Evolutionary conservation across 2,329 filamentous ascomycete genomes (phyloP).

Genomic region (Stagonosporopsis vannaccii): DNA sequence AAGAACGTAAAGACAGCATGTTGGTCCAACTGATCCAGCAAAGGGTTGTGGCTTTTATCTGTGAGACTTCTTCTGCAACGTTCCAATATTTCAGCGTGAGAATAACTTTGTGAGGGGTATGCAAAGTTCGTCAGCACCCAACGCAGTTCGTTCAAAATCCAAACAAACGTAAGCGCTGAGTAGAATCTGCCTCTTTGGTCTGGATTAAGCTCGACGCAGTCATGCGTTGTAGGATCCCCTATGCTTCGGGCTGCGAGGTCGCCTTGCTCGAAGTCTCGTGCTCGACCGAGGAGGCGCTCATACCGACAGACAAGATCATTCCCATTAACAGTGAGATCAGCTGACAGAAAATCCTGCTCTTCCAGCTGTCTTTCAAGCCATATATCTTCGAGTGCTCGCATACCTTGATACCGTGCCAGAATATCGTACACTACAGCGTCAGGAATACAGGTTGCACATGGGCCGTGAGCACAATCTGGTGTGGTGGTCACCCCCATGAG

Average conservation of each 20-base stretch:
- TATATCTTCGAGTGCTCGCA: conserved; percentile 29
- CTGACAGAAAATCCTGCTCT: conserved; percentile 22
- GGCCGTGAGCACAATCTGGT: conserved; percentile 3
- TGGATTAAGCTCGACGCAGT: conserved; percentile 21
- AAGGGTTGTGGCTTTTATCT: neutral
- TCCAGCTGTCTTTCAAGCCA: conserved; percentile 31
- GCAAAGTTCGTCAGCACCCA: conserved; percentile 31
- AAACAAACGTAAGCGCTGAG: conserved; percentile 27
- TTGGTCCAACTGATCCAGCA: conserved; percentile 32
- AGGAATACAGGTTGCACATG: conserved; percentile 16
- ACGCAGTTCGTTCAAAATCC: conserved; percentile 36
- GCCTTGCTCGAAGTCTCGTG: conserved; percentile 1
- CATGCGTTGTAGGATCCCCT: conserved; percentile 1
- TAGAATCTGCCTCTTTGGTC: conserved; percentile 36
- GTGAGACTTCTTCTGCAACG: conserved; percentile 2
- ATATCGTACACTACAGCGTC: conserved; percentile 29
- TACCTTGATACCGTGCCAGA: conserved; percentile 34
- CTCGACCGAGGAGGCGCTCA: neutral
- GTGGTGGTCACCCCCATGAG: neutral
- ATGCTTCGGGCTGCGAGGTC: neutral
- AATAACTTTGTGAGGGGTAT: conserved; percentile 9
- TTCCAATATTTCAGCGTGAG: conserved; percentile 7
- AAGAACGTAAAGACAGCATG: conserved; percentile 32
- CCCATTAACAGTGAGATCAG: conserved; percentile 7
- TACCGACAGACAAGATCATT: neutral